phyloP scores from a whole-genome alignment of 1,139 yeast genomes.

The Komagataea norvegica region DNA sequence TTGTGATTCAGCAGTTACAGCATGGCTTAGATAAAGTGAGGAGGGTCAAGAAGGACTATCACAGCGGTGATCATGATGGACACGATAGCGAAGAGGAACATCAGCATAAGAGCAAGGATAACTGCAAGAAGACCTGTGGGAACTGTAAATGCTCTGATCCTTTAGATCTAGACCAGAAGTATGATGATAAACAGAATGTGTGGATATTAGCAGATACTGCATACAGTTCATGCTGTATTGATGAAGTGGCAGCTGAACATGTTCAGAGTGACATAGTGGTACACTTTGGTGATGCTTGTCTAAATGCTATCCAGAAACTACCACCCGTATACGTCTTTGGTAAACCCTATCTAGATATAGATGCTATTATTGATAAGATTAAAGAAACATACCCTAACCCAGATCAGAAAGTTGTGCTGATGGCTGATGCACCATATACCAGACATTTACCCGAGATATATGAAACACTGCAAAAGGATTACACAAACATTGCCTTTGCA shows the following conservation, averaged over 20 bases:
- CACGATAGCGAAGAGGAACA: conserved; percentile 1
- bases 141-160: conserved; percentile 25
- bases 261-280: conserved; percentile 80
- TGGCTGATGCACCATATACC: conserved; percentile 67
- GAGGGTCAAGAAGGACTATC: conserved; percentile 2
- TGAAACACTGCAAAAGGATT: conserved; percentile 33
- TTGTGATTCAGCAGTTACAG: conserved; percentile 52
- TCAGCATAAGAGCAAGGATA: conserved; percentile 14
- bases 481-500: conserved; percentile 44
- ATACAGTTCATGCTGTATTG: conserved; percentile 92
- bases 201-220: conserved; percentile 94
- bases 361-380: conserved; percentile 35
- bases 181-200: conserved; percentile 31
- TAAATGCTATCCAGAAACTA: conserved; percentile 69
- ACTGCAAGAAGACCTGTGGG: conserved; percentile 22
- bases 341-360: conserved; percentile 46
- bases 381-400: conserved; percentile 34
- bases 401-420: conserved; percentile 44
- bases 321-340: conserved; percentile 79
- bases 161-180: conserved; percentile 20
- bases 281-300: conserved; percentile 94
- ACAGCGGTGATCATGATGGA: not conserved
- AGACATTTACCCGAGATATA: conserved; percentile 37
- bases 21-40: conserved; percentile 18
- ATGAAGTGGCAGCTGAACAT: conserved; percentile 95